These are phyloP conservation scores for Cystobasidium slooffiae DNA, from an alignment of 1,284 basidiomycete genomes.

Conservation along the genomic window DNA sequence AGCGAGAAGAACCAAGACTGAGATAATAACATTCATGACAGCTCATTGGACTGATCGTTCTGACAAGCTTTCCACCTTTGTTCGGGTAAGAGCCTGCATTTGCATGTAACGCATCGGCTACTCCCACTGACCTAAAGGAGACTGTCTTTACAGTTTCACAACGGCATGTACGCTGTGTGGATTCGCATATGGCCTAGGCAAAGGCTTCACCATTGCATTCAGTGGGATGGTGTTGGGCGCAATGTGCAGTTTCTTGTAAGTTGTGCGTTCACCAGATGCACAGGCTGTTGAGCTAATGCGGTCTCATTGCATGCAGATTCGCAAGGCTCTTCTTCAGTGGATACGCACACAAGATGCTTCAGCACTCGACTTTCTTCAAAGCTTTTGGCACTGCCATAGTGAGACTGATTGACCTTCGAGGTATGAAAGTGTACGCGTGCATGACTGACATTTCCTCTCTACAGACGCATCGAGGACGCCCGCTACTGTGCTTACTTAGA, in stretches of 20 bases:
- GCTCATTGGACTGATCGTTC: conserved; percentile 56
- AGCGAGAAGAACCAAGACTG: no score
- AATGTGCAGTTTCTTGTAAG: conserved; percentile 66
- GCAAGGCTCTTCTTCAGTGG: conserved; percentile 26
- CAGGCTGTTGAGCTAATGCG: conserved; percentile 65
- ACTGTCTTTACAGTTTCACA: conserved; percentile 12
- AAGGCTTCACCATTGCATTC: conserved; percentile 67
- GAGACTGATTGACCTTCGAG: conserved; percentile 55
- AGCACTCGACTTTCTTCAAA: conserved; percentile 44
- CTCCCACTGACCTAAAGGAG: background rate
- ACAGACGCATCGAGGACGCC: conserved; percentile 61
- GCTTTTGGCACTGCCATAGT: conserved; percentile 41
- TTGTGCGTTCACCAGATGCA: conserved; percentile 66
- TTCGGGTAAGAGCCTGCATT: conserved; percentile 64
- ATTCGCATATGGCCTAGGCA: conserved; percentile 78
- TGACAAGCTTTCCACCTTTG: conserved; percentile 75
- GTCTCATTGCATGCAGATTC: conserved; percentile 53
- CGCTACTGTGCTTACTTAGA: conserved; percentile 77
- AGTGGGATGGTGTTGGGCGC: conserved; percentile 70
- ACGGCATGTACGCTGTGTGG: conserved; percentile 67
- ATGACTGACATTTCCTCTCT: conserved; percentile 68
- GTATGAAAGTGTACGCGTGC: conserved; percentile 74
- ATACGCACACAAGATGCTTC: conserved; percentile 40
- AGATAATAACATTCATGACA: background rate
- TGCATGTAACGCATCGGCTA: no score